Evolutionary conservation across 768 basidiomycete genomes (phyloP).

Genomic region (Mrakia blollopis): DNA sequence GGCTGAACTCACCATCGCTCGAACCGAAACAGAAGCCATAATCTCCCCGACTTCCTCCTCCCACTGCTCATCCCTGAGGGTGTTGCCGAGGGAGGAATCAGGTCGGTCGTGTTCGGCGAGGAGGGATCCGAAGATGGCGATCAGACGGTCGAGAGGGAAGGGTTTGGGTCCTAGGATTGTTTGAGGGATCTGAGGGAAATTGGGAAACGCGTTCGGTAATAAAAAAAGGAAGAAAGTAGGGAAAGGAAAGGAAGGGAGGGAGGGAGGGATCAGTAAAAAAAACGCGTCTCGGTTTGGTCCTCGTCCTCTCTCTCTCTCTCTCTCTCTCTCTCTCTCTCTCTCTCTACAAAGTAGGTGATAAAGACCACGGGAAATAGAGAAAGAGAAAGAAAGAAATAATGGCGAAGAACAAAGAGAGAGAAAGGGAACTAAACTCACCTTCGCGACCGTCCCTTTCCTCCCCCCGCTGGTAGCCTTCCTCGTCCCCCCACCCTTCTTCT

Average conservation of each 20-base stretch:
- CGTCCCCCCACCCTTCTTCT: constrained; percentile 13
- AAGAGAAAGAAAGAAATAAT: too few species aligned
- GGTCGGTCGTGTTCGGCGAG: constrained; percentile 29
- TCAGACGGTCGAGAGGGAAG: constrained; percentile 24
- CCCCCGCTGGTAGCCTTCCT: constrained; percentile 4
- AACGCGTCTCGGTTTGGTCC: too few species aligned
- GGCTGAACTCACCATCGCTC: constrained; percentile 12
- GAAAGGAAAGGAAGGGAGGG: too few species aligned
- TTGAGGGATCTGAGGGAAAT: constrained; percentile 12
- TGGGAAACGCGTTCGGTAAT: too few species aligned
- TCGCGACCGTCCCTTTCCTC: constrained; percentile 9
- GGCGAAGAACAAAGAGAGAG: too few species aligned
- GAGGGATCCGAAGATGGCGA: constrained; percentile 31
- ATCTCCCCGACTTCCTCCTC: constrained; percentile 29
- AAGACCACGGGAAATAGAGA: too few species aligned
- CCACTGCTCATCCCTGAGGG: constrained; percentile 10
- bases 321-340: too few species aligned
- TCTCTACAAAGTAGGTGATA: too few species aligned
- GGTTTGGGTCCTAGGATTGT: constrained; percentile 20
- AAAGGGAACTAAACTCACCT: background rate
- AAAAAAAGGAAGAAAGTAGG: too few species aligned
- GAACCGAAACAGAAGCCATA: constrained; percentile 13
- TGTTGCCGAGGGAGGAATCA: background rate
- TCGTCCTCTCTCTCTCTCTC: too few species aligned
- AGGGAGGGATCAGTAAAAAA: too few species aligned